Evolutionary conservation across 495 filamentous ascomycete species (phyloP), one percentile per base, ranked within the genome.

Genomic region (Podospora fimiseda): DNA sequence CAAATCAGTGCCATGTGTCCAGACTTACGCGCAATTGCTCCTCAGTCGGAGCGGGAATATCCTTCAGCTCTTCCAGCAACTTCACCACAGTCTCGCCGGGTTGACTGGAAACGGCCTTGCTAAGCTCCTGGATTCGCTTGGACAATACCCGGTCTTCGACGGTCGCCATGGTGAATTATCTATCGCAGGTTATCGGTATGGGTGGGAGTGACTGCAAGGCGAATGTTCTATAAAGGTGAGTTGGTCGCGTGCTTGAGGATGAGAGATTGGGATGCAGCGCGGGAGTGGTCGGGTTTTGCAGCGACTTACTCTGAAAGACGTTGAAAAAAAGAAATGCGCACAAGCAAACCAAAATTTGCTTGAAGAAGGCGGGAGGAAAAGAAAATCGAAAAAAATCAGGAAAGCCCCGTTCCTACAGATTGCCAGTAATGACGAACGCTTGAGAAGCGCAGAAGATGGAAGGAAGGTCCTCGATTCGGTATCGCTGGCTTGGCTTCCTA

Each of bases 71-170:
- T 58, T 86, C 83, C 33, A 98, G 73, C 27, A 97, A 75, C 19
- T 71, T 67, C 23, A 90, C 66, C 47, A 95, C 75, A 53, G 70
- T 79, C 7, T 80, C 60, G 7, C 87, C 56, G 1, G 88, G 77
- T 56, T 92, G 85, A 52, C 80, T 80, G 43, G 78, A 71, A 71
- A 82, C 72, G 27, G 88, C 88, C 76, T 94, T 95, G 62, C 78
- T 74, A 56, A 98, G 73, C 57, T 81, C 79, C 70, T 85, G 83
- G 53, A 88, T 81, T 61, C 80, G 82, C 48, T 79, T 67, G 41
- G 85, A 81, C 37, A 98, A 81, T 58, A 90, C 87, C 69, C 85
- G 86, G 57, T 82, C 79, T 60, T 96, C 88, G 89, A 96, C 92
- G 37, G 21, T 61, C n/a, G n/a, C n/a, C n/a, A n/a, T n/a, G n/a